Evolutionary conservation across 140 eudicot species (phyloP), one percentile per base, ranked within the genome.

Genomic region (Bidens hawaiensis): DNA sequence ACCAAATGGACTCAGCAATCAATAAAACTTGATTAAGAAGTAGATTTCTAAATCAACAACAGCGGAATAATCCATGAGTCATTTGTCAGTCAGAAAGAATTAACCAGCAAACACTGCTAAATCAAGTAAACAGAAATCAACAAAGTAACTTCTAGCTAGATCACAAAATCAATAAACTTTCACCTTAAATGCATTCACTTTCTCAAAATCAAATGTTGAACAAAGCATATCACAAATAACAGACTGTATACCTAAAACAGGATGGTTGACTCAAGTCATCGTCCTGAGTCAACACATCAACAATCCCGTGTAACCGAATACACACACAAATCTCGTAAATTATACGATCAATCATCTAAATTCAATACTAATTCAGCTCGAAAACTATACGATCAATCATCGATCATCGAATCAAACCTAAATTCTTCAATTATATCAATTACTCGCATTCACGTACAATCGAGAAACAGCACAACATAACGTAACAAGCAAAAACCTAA

Each of bases 201-300:
- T 45, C 19, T n/a, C 3, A 0, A 8, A 2, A 16, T 4, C 22
- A 4, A 18, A 45, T 2, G 23, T 16, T 5, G 51, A 45, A 40
- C 17, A 40, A 45, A 45, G 51, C 51, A 10, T n/a, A 22, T 49
- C 60, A 61, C 50, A 46, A n/a, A 33, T 10, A 46, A 61, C 41
- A 45, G 1, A 10, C 26, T 47, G 14, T 50, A 60, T 4, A 38
- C 50, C 63, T 38, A 50, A 17, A 50, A 38, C 60, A 71, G 24
- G 71, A 72, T 41, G 48, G 65, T 72, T 52, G 70, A 71, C 71
- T 64, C 65, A n/a, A 59, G 76, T 71, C 71, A 71, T 40, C 65
- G 21, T 5, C 49, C 10, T n/a, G 4, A 60, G 69, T 70, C 55
- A 70, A 61, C 69, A 50, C 25, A 49, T 49, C 47, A 62, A 61